These are phyloP conservation scores for Byssochlamys sp. DNA, from an alignment of 2,329 filamentous ascomycete genomes.

Conservation along the genomic window DNA sequence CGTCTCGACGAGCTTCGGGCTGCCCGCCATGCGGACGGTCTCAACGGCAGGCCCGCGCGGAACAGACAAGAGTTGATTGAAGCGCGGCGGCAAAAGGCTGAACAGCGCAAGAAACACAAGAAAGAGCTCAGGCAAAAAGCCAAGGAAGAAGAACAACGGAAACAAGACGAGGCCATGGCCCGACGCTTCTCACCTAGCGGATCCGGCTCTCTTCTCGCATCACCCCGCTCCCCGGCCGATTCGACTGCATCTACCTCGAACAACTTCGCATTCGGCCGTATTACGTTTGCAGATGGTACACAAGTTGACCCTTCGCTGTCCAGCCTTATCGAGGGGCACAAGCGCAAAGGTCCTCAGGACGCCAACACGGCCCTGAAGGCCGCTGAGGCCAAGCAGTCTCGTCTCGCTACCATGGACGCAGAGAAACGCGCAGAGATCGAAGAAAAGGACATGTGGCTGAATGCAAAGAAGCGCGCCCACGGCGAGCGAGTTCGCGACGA, in stretches of 20 bases:
- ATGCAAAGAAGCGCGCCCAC: conserved; percentile 76
- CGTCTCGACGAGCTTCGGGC: conserved; percentile 78
- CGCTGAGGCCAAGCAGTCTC: conserved; percentile 74
- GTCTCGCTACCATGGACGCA: conserved; percentile 64
- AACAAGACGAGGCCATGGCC: conserved; percentile 48
- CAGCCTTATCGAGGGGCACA: conserved; percentile 54
- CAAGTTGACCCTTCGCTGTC: conserved; percentile 62
- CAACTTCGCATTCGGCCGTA: conserved; percentile 79
- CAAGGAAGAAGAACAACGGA: conserved; percentile 66
- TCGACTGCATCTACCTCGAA: conserved; percentile 38
- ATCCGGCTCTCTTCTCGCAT: conserved; percentile 49
- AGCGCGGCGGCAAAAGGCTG: conserved; percentile 74
- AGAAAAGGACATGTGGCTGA: conserved; percentile 90
- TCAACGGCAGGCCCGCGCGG: conserved; percentile 69
- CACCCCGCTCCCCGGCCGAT: conserved; percentile 42
- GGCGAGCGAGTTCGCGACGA: conserved; percentile 85
- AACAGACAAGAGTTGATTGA: conserved; percentile 90
- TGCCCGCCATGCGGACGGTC: conserved; percentile 74
- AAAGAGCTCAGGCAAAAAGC: conserved; percentile 70
- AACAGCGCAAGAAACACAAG: conserved; percentile 76
- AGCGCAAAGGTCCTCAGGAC: conserved; percentile 75
- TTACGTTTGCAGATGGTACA: conserved; percentile 82
- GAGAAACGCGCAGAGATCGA: conserved; percentile 76
- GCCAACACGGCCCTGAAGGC: conserved; percentile 76
- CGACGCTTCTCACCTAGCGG: conserved; percentile 48